phyloP scores from a whole-genome alignment of 2,329 filamentous ascomycete genomes.

The Neoarthrinium moseri region DNA sequence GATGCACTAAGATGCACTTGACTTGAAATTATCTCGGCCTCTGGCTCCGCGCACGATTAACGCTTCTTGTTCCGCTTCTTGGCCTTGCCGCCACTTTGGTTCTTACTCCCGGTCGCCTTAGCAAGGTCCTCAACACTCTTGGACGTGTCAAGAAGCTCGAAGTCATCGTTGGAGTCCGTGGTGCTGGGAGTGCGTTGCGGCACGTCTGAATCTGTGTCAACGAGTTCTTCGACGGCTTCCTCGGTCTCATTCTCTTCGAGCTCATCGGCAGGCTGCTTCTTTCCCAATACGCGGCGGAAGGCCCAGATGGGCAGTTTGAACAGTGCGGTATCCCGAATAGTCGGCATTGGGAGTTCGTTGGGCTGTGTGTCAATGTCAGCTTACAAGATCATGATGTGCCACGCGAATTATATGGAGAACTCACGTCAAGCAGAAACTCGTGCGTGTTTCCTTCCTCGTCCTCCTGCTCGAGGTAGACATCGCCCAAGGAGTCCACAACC shows the following conservation, averaged over 20 bases:
- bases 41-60: conserved; percentile 22
- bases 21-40: neutral
- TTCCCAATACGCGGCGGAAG: conserved; percentile 55
- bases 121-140: conserved; percentile 54
- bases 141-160: conserved; percentile 57
- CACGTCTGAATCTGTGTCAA: conserved; percentile 45
- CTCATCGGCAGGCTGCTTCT: conserved; percentile 24
- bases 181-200: conserved; percentile 53
- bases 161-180: conserved; percentile 60
- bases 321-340: conserved; percentile 78
- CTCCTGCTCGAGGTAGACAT: conserved; percentile 92
- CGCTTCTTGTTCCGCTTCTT: conserved; percentile 58
- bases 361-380: conserved; percentile 46
- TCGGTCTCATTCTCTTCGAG: conserved; percentile 31
- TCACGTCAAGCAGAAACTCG: conserved; percentile 85
- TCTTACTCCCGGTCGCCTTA: conserved; percentile 43
- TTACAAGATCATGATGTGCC: conserved; percentile 16
- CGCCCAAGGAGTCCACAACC: conserved; percentile 86
- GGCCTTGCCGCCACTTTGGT: conserved; percentile 41
- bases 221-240: conserved; percentile 35
- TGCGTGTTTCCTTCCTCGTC: conserved; percentile 81
- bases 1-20: too few relatives aligned
- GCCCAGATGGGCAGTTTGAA: conserved; percentile 74
- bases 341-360: conserved; percentile 76
- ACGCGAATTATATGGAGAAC: conserved; percentile 31